Evolutionary conservation across 305 asterid genomes (phyloP), one percentile per base, ranked within the genome.

Genomic region (Fraxinus sp.): DNA sequence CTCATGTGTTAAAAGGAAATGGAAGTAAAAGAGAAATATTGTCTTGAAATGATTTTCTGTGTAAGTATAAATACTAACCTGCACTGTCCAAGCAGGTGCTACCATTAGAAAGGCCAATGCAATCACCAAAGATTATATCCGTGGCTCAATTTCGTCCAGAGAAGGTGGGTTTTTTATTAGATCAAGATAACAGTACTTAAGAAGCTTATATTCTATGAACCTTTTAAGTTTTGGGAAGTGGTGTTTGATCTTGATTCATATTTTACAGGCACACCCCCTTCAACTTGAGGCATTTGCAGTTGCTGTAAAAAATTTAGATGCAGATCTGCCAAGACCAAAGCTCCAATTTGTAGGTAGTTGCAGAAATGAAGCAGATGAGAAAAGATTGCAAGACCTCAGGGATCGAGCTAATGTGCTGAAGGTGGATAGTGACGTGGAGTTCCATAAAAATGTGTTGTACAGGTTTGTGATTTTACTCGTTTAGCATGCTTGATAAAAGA

Each of bases 341-440:
- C 94, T 96, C 81, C 98, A 90, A 85, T 90, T 96, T 86, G 98
- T 96, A 76, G 98, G 98, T 78, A 94, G 99, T 85, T 96, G 99
- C 89, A 88, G 99, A 87, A 96, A 96, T 87, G 97, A 90, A 90
- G 97, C 98, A 26, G 99, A 96, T 72, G 97, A 92, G 83, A 91
- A 89, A 85, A 90, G 98, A 87, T 88, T 96, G 91, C 97, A 91
- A 85, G 82, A 85, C 87, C 87, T 94, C 84, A 91, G 88, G 88
- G 93, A 91, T 82, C 93, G 83, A 83, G 88, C 98, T 76, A 87
- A 80, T 62, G 89, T 90, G 88, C 90, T 96, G 85, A 86, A 91
- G 76, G 85, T 95, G 93, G 94, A 90, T 44, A 71, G 79, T 86
- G 87, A 92, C 84, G 99, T 95, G 78, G 98, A 95, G 93, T 95